Conservation (phyloP, 139 green algal species). For the Chlorella vulgaris region DNA sequence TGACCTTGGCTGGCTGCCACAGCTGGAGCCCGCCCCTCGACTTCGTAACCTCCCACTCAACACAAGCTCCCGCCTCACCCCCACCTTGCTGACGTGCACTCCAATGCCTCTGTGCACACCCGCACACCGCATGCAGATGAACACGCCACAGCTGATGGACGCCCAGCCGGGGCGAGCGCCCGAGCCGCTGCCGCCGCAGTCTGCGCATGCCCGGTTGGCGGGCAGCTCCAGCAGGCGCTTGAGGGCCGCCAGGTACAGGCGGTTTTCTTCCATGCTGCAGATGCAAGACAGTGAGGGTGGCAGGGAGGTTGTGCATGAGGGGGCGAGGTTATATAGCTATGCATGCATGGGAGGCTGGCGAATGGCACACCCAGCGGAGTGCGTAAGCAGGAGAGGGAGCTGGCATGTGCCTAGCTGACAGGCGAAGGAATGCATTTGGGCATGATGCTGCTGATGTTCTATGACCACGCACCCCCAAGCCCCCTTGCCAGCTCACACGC, state of each 20-base stretch:
- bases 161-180: slow-evolving; percentile 69
- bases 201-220: slow-evolving; percentile 67
- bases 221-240: slow-evolving; percentile 50
- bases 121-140: slow-evolving; percentile 69
- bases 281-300: background rate
- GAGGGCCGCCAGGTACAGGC: slow-evolving; percentile 61
- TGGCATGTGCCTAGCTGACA: no score
- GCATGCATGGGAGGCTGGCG: no score
- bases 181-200: slow-evolving; percentile 54
- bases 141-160: slow-evolving; percentile 74
- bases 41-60: no score
- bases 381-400: background rate
- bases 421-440: no score
- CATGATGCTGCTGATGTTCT: no score
- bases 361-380: no score
- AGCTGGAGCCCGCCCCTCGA: no score
- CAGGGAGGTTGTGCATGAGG: background rate
- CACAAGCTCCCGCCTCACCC: background rate
- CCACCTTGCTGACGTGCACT: slow-evolving; percentile 74
- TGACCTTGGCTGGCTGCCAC: no score
- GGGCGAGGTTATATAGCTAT: background rate
- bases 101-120: slow-evolving; percentile 60
- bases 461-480: no score
- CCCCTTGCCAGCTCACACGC: no score
- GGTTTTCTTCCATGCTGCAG: slow-evolving; percentile 74